These are phyloP conservation scores for Cladosporium sp. DNA, from an alignment of 2,329 filamentous ascomycete species.

Conservation along the genomic window DNA sequence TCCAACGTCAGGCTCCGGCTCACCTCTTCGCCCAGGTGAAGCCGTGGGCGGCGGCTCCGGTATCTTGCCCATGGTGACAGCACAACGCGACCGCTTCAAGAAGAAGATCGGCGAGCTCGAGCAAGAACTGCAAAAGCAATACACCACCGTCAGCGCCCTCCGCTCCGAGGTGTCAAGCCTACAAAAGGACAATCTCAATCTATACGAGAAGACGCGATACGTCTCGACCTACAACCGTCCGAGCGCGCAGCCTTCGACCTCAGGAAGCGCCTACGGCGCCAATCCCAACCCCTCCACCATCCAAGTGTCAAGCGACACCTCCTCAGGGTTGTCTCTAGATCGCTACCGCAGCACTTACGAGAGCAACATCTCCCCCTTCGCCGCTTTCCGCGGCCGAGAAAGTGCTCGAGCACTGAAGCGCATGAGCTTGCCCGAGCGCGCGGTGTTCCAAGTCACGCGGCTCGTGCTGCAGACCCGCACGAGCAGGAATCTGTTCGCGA, in stretches of 20 bases:
- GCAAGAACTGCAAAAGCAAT: slow-evolving; percentile 78
- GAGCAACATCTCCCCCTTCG: slow-evolving; percentile 91
- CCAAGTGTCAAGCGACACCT: slow-evolving; percentile 55
- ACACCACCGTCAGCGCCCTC: slow-evolving; percentile 76
- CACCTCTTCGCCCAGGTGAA: slow-evolving; percentile 58
- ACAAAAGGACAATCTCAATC: slow-evolving; percentile 90
- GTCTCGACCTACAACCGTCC: slow-evolving; percentile 82
- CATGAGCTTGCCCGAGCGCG: slow-evolving; percentile 86
- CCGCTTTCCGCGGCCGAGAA: slow-evolving; percentile 90
- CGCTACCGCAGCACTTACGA: slow-evolving; percentile 91
- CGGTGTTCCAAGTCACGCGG: slow-evolving; percentile 84
- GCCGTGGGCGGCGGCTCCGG: slow-evolving; percentile 72
- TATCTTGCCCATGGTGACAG: slow-evolving; percentile 96
- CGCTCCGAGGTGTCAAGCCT: slow-evolving; percentile 86
- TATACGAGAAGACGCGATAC: slow-evolving; percentile 98
- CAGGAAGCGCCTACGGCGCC: slow-evolving; percentile 55
- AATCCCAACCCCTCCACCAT: slow-evolving; percentile 74
- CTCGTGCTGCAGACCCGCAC: slow-evolving; percentile 86
- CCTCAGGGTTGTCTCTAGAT: slow-evolving; percentile 43
- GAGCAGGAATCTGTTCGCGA: slow-evolving; percentile 89
- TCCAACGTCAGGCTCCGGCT: slow-evolving; percentile 50
- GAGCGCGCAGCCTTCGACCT: slow-evolving; percentile 51
- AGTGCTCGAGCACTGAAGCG: slow-evolving; percentile 84
- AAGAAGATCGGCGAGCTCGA: slow-evolving; percentile 90
- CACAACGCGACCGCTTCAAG: slow-evolving; percentile 97